phyloP scores from a whole-genome alignment of 73 alveolate species.

The Paramecium caudatum region DNA sequence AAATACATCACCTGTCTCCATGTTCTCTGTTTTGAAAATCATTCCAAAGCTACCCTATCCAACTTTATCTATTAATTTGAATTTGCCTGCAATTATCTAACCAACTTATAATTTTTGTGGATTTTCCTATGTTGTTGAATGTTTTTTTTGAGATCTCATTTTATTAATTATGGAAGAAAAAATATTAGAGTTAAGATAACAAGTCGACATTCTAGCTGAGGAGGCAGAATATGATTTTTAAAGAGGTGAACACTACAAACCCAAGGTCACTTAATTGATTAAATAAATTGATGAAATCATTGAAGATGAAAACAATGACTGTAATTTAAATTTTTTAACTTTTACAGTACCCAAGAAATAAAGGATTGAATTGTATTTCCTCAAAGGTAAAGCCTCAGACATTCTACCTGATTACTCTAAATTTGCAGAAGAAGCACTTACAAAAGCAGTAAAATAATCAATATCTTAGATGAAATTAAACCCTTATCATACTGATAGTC shows the following conservation, averaged over 20 bases:
- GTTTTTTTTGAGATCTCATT: neutral
- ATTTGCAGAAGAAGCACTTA: slow-evolving; percentile 36
- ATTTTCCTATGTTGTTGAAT: neutral
- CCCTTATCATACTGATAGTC: slow-evolving; percentile 53
- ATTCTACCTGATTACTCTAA: slow-evolving; percentile 51
- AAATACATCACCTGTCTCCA: slow-evolving; percentile 64
- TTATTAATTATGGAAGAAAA: slow-evolving; percentile 21
- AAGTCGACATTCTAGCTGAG: neutral
- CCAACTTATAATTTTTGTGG: slow-evolving; percentile 12
- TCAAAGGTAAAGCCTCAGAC: slow-evolving; percentile 62
- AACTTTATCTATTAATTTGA: slow-evolving; percentile 22
- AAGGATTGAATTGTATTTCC: slow-evolving; percentile 39
- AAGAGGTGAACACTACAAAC: slow-evolving; percentile 30
- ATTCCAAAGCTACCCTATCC: slow-evolving; percentile 60
- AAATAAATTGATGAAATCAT: slow-evolving; percentile 14
- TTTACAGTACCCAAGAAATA: slow-evolving; percentile 17
- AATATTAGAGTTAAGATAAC: neutral
- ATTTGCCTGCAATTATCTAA: slow-evolving; percentile 41
- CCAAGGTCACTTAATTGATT: slow-evolving; percentile 5
- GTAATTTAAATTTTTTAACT: neutral
- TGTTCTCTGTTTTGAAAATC: slow-evolving; percentile 55
- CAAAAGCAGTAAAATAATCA: slow-evolving; percentile 50
- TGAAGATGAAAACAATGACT: slow-evolving; percentile 5
- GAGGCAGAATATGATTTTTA: slow-evolving; percentile 38
- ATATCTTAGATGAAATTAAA: slow-evolving; percentile 63